Base-by-base conservation (phyloP, 2,329 filamentous ascomycete genomes). In the Elsinoe australis region DNA sequence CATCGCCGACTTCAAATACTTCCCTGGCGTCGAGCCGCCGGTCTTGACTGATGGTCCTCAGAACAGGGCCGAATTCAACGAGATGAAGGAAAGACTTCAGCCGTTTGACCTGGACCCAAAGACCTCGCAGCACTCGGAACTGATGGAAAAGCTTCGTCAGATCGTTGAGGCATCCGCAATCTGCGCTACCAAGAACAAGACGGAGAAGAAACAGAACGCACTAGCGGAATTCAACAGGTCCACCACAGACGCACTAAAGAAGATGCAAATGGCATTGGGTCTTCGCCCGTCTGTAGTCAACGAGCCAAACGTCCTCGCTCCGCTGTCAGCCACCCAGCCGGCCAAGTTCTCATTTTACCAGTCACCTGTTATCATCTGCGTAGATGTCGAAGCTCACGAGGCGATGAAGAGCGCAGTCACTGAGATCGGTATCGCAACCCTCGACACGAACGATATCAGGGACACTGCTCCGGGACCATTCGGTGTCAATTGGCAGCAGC, bases 371-470 rank as follows among this genome's bases (percentile, higher is more conserved):
- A 83, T 95, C 56, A 71, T 95, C 51, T 80, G 77, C 53, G 71
- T 96, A 35, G 92, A 98, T 57, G 70, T 92, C 24, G 92, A 98
- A 64, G 80, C 83, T 1, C 86, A 82, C 50, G 92, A 98, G 63
- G 66, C 68, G 17, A 71, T 77, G 35, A 76, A 79, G 9, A 69
- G 73, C 26, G 70, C 77, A 9, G 75, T 96, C 51, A 94, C 89
- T 0, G 92, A 98, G 64, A 73, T 98, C 31, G 92, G 92, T 1
- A 71, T 98, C 32, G 82, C 87, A 1, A 81, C 82, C 2, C 71
- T 96, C 0, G 88, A 96, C 61, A 88, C 84, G 1, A 62, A 67
- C 15, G 72, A 78, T 44, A 64, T 87, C 17, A 57, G 65, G 1
- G 67, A 63, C 5, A 52, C 80, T 0, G 58, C 76, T 0, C 84